Evolutionary conservation across 345 rosid genomes (phyloP).

Genomic region (Aegle marmelos): DNA sequence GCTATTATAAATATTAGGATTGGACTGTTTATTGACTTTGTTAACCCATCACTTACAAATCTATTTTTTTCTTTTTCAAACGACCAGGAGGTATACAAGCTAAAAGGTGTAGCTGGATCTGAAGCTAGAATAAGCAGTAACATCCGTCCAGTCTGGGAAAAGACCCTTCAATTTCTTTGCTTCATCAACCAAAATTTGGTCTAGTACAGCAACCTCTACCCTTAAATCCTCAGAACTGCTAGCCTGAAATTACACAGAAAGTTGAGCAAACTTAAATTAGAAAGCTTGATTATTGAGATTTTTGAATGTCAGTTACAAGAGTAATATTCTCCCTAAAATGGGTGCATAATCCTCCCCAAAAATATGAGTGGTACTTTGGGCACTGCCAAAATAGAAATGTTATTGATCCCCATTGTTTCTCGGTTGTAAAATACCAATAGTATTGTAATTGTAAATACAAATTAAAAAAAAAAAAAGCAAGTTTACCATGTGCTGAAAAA

Average conservation of each 20-base stretch:
- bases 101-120: slow-evolving; percentile 69
- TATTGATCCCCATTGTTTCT: too few species aligned
- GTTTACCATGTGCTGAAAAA: too few species aligned
- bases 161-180: slow-evolving; percentile 59
- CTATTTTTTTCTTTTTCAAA: neutral
- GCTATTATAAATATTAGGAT: neutral
- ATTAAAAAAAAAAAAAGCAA: too few species aligned
- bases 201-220: slow-evolving; percentile 79
- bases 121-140: slow-evolving; percentile 64
- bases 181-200: slow-evolving; percentile 62
- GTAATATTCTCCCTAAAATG: too few species aligned
- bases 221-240: slow-evolving; percentile 44
- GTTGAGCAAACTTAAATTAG: neutral
- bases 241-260: slow-evolving; percentile 42
- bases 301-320: too few species aligned
- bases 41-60: neutral
- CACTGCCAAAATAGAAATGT: too few species aligned
- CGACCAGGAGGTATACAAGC: neutral
- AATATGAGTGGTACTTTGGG: too few species aligned
- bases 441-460: too few species aligned
- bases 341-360: too few species aligned
- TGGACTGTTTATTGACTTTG: neutral
- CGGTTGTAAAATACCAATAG: too few species aligned
- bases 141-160: slow-evolving; percentile 88
- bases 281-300: neutral